Evolutionary conservation across 192 early-diverging fungal species (phyloP).

Genomic region (Chytriomyces sp.): DNA sequence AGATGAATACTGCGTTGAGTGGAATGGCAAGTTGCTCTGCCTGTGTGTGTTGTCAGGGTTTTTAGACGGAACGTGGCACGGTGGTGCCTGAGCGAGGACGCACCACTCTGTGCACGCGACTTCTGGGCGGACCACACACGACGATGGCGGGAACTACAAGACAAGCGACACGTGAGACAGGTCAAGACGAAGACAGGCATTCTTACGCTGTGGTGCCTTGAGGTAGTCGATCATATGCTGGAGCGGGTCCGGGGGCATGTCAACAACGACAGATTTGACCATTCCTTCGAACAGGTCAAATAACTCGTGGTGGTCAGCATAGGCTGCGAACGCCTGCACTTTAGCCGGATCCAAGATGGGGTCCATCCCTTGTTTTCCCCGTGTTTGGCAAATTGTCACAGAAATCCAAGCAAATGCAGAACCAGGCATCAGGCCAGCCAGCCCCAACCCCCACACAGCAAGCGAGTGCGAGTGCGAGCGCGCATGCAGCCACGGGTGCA

Average conservation of each 20-base stretch:
- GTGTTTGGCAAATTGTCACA: background rate
- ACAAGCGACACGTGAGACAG: background rate
- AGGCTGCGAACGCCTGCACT: constrained; percentile 43
- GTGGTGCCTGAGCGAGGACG: background rate
- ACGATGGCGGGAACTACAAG: constrained; percentile 22
- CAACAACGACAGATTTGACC: constrained; percentile 42
- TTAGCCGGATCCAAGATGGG: constrained; percentile 37
- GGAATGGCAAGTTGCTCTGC: constrained; percentile 40
- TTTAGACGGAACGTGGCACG: background rate
- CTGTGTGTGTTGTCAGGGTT: constrained; percentile 5
- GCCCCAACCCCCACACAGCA: too few species aligned
- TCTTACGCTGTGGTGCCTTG: constrained; percentile 25
- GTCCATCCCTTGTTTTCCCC: constrained; percentile 26
- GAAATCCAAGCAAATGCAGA: too few species aligned
- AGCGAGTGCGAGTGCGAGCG: too few species aligned
- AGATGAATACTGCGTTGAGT: constrained; percentile 46
- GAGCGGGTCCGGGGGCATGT: constrained; percentile 48
- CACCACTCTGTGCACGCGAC: constrained; percentile 11
- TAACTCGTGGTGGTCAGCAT: constrained; percentile 59
- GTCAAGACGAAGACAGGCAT: background rate
- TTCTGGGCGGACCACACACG: constrained; percentile 24
- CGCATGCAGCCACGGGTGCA: too few species aligned
- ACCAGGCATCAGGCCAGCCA: too few species aligned
- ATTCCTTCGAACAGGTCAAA: constrained; percentile 53
- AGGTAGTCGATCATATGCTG: constrained; percentile 56